phyloP scores from a whole-genome alignment of 345 rosid species.

The Brassica juncea region DNA sequence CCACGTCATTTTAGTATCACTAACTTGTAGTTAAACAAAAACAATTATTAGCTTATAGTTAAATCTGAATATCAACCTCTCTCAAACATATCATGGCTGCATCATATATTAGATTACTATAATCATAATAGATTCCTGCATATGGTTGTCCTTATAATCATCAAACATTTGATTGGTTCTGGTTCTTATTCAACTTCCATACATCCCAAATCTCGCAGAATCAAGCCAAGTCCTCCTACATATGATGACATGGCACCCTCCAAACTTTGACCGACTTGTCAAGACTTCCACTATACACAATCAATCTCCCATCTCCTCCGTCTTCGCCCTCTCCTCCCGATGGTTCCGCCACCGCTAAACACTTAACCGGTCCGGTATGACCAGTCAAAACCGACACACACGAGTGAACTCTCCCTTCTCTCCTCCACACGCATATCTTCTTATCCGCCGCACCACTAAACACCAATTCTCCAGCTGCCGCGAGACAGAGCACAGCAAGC shows the following conservation, averaged over 20 bases:
- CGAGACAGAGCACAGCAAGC: conserved; percentile 57
- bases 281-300: conserved; percentile 85
- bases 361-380: conserved; percentile 89
- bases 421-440: conserved; percentile 81
- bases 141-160: neutral
- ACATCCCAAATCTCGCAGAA: conserved; percentile 8
- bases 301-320: conserved; percentile 54
- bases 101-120: neutral
- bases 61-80: neutral
- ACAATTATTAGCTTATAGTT: neutral
- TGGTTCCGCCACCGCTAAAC: conserved; percentile 67
- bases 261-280: conserved; percentile 97
- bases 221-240: neutral
- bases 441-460: conserved; percentile 93
- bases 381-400: conserved; percentile 83
- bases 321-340: conserved; percentile 31
- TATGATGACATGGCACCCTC: conserved; percentile 56
- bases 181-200: conserved; percentile 23
- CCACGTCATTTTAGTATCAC: neutral
- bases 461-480: conserved; percentile 54
- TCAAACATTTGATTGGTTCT: conserved; percentile 15
- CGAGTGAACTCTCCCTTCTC: conserved; percentile 61
- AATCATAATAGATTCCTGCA: neutral
- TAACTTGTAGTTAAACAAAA: neutral
- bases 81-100: neutral